Conservation (phyloP, 1,284 basidiomycete species). For the Cutaneotrichosporon cavernicola region DNA sequence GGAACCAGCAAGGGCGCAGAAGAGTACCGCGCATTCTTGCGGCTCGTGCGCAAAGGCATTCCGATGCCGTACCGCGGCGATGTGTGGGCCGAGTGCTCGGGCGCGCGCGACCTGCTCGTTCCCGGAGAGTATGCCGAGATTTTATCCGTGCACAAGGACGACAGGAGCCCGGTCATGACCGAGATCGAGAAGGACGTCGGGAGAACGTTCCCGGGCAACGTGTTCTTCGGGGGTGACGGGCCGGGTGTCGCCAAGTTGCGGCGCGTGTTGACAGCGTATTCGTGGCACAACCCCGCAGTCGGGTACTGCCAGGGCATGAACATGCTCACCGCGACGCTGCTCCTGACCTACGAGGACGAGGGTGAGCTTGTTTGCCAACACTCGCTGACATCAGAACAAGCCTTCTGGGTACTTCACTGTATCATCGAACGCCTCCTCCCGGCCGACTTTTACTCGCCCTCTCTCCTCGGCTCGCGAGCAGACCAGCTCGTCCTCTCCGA, state of each 20-base stretch:
- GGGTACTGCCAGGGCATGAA: constrained; percentile 96
- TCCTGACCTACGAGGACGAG: constrained; percentile 74
- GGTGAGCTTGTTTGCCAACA: constrained; percentile 23
- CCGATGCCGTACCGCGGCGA: constrained; percentile 84
- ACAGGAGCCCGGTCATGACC: constrained; percentile 60
- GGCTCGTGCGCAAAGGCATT: constrained; percentile 77
- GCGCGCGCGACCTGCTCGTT: constrained; percentile 84
- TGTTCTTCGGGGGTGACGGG: constrained; percentile 88
- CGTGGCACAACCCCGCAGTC: constrained; percentile 78
- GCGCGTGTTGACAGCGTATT: constrained; percentile 84
- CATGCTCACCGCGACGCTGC: constrained; percentile 79
- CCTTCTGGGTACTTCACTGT: constrained; percentile 91
- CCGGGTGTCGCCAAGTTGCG: constrained; percentile 83
- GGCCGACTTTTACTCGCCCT: constrained; percentile 77
- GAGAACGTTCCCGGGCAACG: constrained; percentile 89
- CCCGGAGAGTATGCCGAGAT: constrained; percentile 89
- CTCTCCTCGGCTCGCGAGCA: constrained; percentile 81
- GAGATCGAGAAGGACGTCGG: constrained; percentile 95
- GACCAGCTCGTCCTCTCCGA: constrained; percentile 89
- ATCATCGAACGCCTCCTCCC: constrained; percentile 84
- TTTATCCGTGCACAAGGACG: constrained; percentile 61
- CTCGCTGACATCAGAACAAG: constrained; percentile 69
- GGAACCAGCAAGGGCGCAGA: constrained; percentile 68
- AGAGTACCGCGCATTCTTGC: constrained; percentile 74
- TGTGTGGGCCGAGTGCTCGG: constrained; percentile 75